These are phyloP conservation scores for Dothistroma pini DNA, from an alignment of 2,329 filamentous ascomycete species.

Conservation along the genomic window DNA sequence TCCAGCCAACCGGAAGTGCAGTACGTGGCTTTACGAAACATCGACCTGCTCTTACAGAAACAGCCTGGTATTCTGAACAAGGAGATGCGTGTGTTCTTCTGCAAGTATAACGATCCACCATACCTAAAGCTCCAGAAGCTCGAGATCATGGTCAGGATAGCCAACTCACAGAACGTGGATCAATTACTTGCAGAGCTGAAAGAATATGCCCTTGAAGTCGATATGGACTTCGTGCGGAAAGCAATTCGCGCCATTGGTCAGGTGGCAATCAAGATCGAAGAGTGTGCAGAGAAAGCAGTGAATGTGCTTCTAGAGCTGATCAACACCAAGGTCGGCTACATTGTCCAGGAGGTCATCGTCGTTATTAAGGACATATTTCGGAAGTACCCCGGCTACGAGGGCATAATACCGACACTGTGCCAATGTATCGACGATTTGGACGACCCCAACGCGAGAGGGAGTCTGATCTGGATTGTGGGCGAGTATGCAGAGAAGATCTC, in stretches of 20 bases:
- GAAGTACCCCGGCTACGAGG: conserved; percentile 96
- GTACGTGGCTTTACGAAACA: conserved; percentile 94
- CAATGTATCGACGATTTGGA: conserved; percentile 96
- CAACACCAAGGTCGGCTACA: conserved; percentile 97
- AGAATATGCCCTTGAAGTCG: conserved; percentile 95
- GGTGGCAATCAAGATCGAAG: conserved; percentile 97
- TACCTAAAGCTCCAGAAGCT: conserved; percentile 98
- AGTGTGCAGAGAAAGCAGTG: conserved; percentile 90
- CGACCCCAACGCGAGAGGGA: conserved; percentile 83
- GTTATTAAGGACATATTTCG: conserved; percentile 98
- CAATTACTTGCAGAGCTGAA: conserved; percentile 91
- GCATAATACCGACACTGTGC: conserved; percentile 93
- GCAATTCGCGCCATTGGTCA: conserved; percentile 96
- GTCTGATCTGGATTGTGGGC: conserved; percentile 97
- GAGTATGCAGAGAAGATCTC: conserved; percentile 99
- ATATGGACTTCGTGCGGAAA: conserved; percentile 97
- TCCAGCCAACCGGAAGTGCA: conserved; percentile 96
- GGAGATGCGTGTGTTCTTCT: conserved; percentile 97
- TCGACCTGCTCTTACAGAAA: conserved; percentile 90
- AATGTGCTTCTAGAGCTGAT: conserved; percentile 91
- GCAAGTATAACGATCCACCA: conserved; percentile 98
- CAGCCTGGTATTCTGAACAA: conserved; percentile 97
- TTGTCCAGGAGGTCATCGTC: conserved; percentile 97
- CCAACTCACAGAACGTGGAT: conserved; percentile 94
- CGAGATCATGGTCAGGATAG: conserved; percentile 99